Evolutionary conservation across 2,329 filamentous ascomycete species (phyloP).

Genomic region (Helotiales sp.): DNA sequence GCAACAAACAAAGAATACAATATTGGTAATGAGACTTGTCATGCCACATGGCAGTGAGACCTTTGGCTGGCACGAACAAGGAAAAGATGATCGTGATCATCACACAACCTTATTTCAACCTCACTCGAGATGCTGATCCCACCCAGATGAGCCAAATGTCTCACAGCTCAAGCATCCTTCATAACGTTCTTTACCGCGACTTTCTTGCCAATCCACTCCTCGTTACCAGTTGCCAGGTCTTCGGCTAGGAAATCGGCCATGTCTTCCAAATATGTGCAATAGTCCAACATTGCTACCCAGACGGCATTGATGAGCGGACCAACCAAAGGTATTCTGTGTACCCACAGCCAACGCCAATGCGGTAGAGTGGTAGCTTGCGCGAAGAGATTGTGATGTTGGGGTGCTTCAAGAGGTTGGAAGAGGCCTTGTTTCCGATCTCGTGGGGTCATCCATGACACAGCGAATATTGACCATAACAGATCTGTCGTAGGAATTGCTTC

Average conservation of each 20-base stretch:
- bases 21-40: background rate
- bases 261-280: conserved; percentile 47
- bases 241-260: conserved; percentile 50
- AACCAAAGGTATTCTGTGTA: conserved; percentile 34
- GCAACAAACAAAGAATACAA: background rate
- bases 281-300: conserved; percentile 40
- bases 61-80: background rate
- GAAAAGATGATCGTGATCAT: conserved; percentile 3
- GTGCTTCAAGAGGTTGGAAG: conserved; percentile 42
- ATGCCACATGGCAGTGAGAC: conserved; percentile 7
- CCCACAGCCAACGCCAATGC: conserved; percentile 24
- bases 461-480: conserved; percentile 48
- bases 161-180: conserved; percentile 18
- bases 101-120: conserved; percentile 12
- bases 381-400: conserved; percentile 31
- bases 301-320: conserved; percentile 40
- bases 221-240: conserved; percentile 44
- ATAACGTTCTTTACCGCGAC: conserved; percentile 43
- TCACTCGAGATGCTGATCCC: background rate
- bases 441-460: conserved; percentile 45
- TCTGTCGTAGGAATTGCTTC: conserved; percentile 21
- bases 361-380: conserved; percentile 18
- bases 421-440: conserved; percentile 44
- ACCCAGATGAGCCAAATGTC: background rate
- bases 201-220: conserved; percentile 43